These are phyloP conservation scores for Phaeosphaeria sp. DNA, from an alignment of 2,329 filamentous ascomycete genomes.

Conservation along the genomic window DNA sequence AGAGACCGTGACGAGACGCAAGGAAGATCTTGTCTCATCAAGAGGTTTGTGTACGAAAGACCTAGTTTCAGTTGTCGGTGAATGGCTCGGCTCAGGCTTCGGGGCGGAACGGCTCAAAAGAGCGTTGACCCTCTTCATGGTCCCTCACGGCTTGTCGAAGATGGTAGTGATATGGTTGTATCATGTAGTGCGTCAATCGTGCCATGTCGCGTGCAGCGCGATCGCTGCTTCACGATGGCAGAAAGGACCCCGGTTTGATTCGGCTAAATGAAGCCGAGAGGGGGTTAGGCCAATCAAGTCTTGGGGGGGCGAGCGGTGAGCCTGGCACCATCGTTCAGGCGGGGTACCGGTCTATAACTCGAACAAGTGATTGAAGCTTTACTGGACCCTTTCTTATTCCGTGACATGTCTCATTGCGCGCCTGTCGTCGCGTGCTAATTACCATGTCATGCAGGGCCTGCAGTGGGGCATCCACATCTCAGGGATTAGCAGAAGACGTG, in stretches of 20 bases:
- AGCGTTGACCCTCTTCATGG: conserved; percentile 8
- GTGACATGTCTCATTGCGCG: neutral
- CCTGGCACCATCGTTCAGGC: neutral
- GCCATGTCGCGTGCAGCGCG: neutral
- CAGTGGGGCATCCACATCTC: neutral
- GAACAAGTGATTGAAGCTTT: neutral
- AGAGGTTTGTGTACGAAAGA: conserved; percentile 6
- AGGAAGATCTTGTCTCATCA: conserved; percentile 3
- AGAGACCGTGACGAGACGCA: conserved; percentile 7
- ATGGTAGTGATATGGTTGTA: neutral
- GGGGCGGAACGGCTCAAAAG: conserved; percentile 4
- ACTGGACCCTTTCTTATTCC: neutral
- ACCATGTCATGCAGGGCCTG: neutral
- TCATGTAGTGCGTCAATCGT: neutral
- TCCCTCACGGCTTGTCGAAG: neutral
- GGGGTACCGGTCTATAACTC: neutral
- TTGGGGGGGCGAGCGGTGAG: neutral
- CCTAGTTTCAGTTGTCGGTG: neutral
- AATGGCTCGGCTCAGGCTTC: neutral
- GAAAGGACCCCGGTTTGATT: conserved; percentile 1
- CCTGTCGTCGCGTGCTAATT: neutral
- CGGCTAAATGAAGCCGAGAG: conserved; percentile 4
- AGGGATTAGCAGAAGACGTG: neutral
- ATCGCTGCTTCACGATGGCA: neutral
- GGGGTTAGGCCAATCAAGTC: neutral